Percentiles rank a stretch among this genome's conserved stretches.
Conservation (phyloP, 345 rosid genomes). For the Arabidopsis arenosa region DNA sequence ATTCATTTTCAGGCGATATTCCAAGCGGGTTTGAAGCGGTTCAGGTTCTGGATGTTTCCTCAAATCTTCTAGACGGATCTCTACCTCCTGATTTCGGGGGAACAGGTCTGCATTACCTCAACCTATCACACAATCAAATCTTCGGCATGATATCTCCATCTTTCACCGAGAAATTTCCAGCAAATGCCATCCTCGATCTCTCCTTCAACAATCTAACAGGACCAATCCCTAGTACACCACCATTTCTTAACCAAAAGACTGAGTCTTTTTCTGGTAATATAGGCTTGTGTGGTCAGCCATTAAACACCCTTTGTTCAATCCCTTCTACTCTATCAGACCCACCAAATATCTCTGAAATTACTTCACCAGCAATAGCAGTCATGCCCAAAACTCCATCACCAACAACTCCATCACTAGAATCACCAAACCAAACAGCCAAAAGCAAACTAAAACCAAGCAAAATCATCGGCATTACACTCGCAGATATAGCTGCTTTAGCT, state of each 20-base stretch:
- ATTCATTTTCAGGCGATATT: constrained; percentile 61
- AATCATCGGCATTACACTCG: constrained; percentile 65
- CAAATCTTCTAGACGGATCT: constrained; percentile 69
- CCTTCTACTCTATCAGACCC: constrained; percentile 79
- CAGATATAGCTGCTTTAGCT: constrained; percentile 69
- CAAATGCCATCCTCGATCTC: constrained; percentile 66
- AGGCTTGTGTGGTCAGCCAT: constrained; percentile 84
- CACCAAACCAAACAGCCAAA: constrained; percentile 31
- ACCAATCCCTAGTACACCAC: constrained; percentile 61
- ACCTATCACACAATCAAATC: constrained; percentile 74
- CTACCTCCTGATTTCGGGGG: constrained; percentile 70
- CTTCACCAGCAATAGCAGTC: constrained; percentile 88
- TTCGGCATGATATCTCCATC: constrained; percentile 61
- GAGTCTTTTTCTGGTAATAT: constrained; percentile 65
- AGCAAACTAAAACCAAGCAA: constrained; percentile 68
- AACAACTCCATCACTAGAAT: constrained; percentile 37
- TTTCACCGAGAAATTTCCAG: constrained; percentile 58
- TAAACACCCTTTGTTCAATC: constrained; percentile 67
- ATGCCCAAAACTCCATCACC: constrained; percentile 62
- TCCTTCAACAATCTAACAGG: constrained; percentile 90
- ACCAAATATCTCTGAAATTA: constrained; percentile 59
- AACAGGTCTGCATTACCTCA: constrained; percentile 59
- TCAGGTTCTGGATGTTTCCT: constrained; percentile 71
- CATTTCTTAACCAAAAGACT: constrained; percentile 62
- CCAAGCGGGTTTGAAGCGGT: constrained; percentile 59